These are phyloP conservation scores for Sanghuangporus sanghuang DNA, from an alignment of 1,284 basidiomycete genomes.

Conservation along the genomic window DNA sequence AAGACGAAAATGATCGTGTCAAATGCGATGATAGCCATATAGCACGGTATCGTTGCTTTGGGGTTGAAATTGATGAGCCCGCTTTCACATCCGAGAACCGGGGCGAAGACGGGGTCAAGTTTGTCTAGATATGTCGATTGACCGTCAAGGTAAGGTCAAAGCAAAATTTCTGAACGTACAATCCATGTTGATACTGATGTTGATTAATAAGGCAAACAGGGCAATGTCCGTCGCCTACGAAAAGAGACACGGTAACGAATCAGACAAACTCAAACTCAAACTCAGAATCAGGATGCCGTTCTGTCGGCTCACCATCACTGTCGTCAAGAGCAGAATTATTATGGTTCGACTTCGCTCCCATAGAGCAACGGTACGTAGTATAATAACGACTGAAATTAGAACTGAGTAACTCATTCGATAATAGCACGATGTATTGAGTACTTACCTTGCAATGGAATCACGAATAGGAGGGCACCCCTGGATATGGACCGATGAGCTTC, in stretches of 20 bases:
- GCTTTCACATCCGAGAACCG: slow-evolving; percentile 11
- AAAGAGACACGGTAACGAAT: not conserved
- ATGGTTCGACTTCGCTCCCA: slow-evolving; percentile 10
- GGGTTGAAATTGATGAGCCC: slow-evolving; percentile 11
- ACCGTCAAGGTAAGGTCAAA: not conserved
- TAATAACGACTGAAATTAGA: slow-evolving; percentile 5
- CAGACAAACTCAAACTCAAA: not conserved
- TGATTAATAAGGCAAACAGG: not conserved
- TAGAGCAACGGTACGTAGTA: slow-evolving; percentile 13
- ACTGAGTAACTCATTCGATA: not conserved
- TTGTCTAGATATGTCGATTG: not conserved
- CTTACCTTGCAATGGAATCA: slow-evolving; percentile 13
- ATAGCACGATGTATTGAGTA: not conserved
- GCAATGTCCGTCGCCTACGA: not conserved
- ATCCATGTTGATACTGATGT: not conserved
- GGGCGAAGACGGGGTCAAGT: not conserved
- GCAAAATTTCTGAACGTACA: not conserved
- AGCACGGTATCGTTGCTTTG: slow-evolving; percentile 8
- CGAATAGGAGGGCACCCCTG: slow-evolving; percentile 11
- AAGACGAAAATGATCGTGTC: slow-evolving; percentile 14
- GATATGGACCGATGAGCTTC: not conserved
- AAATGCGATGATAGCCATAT: slow-evolving; percentile 13
- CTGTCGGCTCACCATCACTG: not conserved
- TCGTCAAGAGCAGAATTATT: not conserved
- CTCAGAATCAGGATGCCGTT: not conserved